These are phyloP conservation scores for Athelia sp. DNA, from an alignment of 1,284 basidiomycete species.

Conservation along the genomic window DNA sequence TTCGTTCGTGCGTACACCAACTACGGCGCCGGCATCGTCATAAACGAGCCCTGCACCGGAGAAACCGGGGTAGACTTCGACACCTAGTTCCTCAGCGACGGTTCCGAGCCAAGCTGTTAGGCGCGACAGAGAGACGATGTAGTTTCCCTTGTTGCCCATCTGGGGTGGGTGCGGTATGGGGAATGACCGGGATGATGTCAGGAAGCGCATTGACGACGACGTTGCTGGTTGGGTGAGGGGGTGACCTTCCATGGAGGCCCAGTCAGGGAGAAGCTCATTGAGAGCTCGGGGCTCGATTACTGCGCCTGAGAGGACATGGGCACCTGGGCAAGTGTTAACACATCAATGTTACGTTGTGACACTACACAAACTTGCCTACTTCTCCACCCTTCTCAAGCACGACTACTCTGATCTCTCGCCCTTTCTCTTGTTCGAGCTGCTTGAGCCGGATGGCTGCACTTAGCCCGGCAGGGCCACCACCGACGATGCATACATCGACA, in stretches of 20 bases:
- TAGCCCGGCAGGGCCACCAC: constrained; percentile 92
- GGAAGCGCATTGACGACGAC: constrained; percentile 83
- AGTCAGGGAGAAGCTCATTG: constrained; percentile 88
- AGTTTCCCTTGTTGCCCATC: constrained; percentile 95
- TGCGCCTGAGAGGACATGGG: constrained; percentile 94
- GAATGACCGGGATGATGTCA: constrained; percentile 70
- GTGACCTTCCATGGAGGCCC: constrained; percentile 57
- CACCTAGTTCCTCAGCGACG: constrained; percentile 88
- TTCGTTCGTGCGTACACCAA: constrained; percentile 91
- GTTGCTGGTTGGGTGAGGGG: constrained; percentile 79
- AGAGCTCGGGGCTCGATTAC: constrained; percentile 93
- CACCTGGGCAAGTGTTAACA: constrained; percentile 46
- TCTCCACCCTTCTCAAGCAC: constrained; percentile 95
- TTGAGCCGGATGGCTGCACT: constrained; percentile 96
- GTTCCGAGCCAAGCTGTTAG: constrained; percentile 88
- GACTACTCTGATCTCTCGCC: constrained; percentile 84
- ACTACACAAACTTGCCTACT: constrained; percentile 60
- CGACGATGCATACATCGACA: constrained; percentile 96
- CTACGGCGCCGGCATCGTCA: constrained; percentile 65
- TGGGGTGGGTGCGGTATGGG: constrained; percentile 97
- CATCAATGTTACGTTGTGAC: neutral
- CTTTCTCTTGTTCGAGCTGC: constrained; percentile 83
- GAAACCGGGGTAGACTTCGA: constrained; percentile 97
- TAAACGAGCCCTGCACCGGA: constrained; percentile 85
- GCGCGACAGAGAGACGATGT: constrained; percentile 86